phyloP scores from a whole-genome alignment of 1,284 basidiomycete genomes.

The Sporisorium iseilematis-ciliati region DNA sequence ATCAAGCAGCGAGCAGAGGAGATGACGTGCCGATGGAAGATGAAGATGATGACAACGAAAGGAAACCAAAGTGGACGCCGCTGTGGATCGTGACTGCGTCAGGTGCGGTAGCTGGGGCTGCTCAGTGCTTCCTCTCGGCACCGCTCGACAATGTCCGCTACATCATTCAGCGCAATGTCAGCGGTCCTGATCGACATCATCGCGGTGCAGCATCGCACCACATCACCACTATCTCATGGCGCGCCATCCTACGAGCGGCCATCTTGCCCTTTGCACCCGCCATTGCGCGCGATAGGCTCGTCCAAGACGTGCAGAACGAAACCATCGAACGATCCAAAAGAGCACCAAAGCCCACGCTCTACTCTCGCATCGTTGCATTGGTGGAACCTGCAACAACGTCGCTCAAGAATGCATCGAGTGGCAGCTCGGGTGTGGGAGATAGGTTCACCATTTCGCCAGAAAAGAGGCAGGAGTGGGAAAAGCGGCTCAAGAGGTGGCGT shows the following conservation, averaged over 20 bases:
- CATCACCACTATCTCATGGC: constrained; percentile 59
- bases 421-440: constrained; percentile 15
- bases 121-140: constrained; percentile 70
- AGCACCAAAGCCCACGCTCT: constrained; percentile 23
- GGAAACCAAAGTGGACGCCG: constrained; percentile 50
- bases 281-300: constrained; percentile 43
- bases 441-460: constrained; percentile 39
- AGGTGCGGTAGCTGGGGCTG: constrained; percentile 69
- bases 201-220: not conserved
- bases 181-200: constrained; percentile 13
- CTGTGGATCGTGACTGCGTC: constrained; percentile 62
- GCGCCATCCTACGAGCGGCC: constrained; percentile 62
- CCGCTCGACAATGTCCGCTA: constrained; percentile 71
- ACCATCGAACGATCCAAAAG: constrained; percentile 37
- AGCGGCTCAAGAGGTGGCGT: constrained; percentile 54
- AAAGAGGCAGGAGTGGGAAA: constrained; percentile 63
- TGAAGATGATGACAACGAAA: not conserved
- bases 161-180: constrained; percentile 63
- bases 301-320: constrained; percentile 53
- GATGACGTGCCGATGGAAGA: not conserved
- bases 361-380: constrained; percentile 21
- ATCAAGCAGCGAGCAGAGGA: not conserved
- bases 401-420: constrained; percentile 5
- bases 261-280: constrained; percentile 65
- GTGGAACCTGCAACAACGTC: constrained; percentile 36